phyloP scores from a whole-genome alignment of 164 flowering plant genomes.

The Brasenia schreberi region DNA sequence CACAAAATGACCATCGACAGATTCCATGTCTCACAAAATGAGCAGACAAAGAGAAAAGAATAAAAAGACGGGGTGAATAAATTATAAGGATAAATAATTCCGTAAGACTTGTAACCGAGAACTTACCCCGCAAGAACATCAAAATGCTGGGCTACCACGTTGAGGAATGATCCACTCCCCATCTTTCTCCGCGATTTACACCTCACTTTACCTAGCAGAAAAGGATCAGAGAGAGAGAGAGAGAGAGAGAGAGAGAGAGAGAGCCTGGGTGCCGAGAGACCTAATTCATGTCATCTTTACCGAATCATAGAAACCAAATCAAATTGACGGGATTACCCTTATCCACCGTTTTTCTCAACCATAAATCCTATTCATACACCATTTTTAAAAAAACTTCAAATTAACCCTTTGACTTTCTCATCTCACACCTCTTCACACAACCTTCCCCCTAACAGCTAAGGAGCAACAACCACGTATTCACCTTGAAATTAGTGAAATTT shows the following conservation, averaged over 20 bases:
- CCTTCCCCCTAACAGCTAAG: too few relatives aligned
- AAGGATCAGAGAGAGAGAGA: conserved; percentile 2
- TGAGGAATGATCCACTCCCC: conserved; percentile 57
- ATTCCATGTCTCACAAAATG: not conserved
- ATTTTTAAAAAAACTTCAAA: too few relatives aligned
- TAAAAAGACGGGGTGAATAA: not conserved
- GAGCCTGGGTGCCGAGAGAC: not conserved
- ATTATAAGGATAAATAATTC: too few relatives aligned
- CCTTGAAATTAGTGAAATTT: too few relatives aligned
- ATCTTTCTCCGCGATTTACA: conserved; percentile 6
- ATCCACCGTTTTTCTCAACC: too few relatives aligned
- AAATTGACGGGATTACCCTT: too few relatives aligned
- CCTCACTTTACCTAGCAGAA: not conserved
- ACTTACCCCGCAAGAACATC: conserved; percentile 81
- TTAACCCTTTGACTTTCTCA: too few relatives aligned
- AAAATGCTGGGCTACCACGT: conserved; percentile 48
- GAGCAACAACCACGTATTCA: too few relatives aligned
- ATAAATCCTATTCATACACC: too few relatives aligned
- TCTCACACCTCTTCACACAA: too few relatives aligned
- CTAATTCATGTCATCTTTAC: not conserved
- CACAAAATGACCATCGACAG: not conserved
- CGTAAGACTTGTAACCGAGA: too few relatives aligned
- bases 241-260: conserved; percentile 1
- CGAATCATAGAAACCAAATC: too few relatives aligned
- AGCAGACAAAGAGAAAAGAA: not conserved